These are phyloP conservation scores for Ormosia semicastrata DNA, from an alignment of 306 rosid species.

Conservation along the genomic window DNA sequence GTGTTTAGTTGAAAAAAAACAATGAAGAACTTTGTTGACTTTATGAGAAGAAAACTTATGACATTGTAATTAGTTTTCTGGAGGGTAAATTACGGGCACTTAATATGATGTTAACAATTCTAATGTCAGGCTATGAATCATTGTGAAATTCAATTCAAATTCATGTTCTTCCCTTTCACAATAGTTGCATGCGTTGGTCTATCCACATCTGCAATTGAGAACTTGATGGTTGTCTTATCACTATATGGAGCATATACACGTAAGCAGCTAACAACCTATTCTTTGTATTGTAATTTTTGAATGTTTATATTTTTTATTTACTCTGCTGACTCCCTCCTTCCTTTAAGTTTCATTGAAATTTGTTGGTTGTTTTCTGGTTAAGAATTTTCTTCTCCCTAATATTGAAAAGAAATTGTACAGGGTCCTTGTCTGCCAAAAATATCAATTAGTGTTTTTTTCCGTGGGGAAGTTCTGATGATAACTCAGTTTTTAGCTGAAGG, in stretches of 20 bases:
- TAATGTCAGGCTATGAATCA: background rate
- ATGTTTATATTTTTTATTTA: conserved; percentile 10
- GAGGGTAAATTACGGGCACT: background rate
- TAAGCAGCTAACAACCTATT: conserved; percentile 31
- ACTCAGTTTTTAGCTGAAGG: conserved; percentile 14
- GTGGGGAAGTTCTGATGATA: background rate
- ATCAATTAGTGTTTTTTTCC: background rate
- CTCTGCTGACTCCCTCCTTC: background rate
- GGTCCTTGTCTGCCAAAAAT: conserved; percentile 2
- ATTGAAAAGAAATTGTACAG: background rate
- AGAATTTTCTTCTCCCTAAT: background rate
- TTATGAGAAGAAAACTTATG: background rate
- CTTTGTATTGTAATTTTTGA: background rate
- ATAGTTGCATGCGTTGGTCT: conserved; percentile 51
- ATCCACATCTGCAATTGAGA: conserved; percentile 52
- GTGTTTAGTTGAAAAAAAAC: background rate
- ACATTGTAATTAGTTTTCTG: conserved; percentile 1
- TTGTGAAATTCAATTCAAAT: conserved; percentile 12
- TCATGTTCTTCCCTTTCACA: conserved; percentile 32
- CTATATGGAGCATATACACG: conserved; percentile 50
- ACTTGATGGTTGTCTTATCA: conserved; percentile 41
- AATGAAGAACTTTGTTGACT: background rate
- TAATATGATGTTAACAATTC: background rate
- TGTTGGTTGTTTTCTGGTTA: conserved; percentile 17
- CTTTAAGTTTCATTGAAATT: background rate